Base-by-base conservation (phyloP, 2,329 filamentous ascomycete species). In the Phyllosticta citribraziliensis region DNA sequence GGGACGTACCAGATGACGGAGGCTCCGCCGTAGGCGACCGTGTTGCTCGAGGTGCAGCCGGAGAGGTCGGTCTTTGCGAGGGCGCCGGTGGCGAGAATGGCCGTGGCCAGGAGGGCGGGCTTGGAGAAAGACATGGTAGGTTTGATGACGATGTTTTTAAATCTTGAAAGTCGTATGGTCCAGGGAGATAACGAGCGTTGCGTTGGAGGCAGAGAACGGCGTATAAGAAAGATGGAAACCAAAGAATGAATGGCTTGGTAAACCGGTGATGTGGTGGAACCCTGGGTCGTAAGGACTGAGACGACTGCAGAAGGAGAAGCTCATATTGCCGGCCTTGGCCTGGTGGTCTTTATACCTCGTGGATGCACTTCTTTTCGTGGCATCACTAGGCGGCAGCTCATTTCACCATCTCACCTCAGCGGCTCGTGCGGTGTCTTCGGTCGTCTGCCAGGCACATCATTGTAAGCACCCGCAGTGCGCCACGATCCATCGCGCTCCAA, bases 1-100 rank as follows among this genome's bases (percentile, higher is more conserved):
- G 84, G 84, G 58, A 86, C 80, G 71, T 83, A 87, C 77, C 78
- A 88, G 67, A 84, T 72, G 55, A 79, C 63, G 60, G 77, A 80
- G 52, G 77, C 76, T 66, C 78, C 80, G 63, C 73, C 70, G 55
- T 68, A 66, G 24, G 67, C 69, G 63, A 72, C 65, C 57, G 69
- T 69, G 11, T 47, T 55, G 60, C 72, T 71, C 50, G 70, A 72
- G 63, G 81, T 82, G 67, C 82, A 76, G 67, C 75, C 75, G 12
- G 61, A 62, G 52, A 75, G 67, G 64, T 77, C 72, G 63, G 74
- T 76, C 51, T 68, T 68, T 51, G 75, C 73, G 56, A 70, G 61
- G 53, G 67, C 69, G 22, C 68, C 59, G 55, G 69, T 65, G 61
- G 71, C 62, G 53, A 71, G 64, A 60, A 75, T 64, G 47, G 68